phyloP scores from a whole-genome alignment of 148 eudicot species.

The Gaultheria prostrata region DNA sequence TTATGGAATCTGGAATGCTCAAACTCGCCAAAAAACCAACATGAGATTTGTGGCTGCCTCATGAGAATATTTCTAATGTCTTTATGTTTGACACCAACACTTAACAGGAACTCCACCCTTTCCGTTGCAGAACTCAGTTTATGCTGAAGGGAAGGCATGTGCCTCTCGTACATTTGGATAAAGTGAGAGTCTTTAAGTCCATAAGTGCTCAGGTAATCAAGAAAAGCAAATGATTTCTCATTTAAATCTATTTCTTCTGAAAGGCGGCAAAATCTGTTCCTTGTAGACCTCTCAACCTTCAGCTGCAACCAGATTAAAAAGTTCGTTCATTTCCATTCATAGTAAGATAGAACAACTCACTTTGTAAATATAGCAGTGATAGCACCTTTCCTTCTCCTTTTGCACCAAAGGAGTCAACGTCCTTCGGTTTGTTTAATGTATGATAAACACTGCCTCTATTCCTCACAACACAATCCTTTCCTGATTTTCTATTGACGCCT shows the following conservation, averaged over 20 bases:
- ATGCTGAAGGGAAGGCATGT: slow-evolving; percentile 78
- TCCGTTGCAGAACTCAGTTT: slow-evolving; percentile 76
- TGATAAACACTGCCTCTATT: slow-evolving; percentile 1
- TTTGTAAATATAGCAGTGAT: slow-evolving; percentile 19
- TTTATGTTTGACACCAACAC: slow-evolving; percentile 77
- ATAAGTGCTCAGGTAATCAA: slow-evolving; percentile 80
- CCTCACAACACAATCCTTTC: too few species aligned
- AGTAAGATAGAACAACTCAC: slow-evolving; percentile 20
- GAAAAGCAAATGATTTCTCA: slow-evolving; percentile 83
- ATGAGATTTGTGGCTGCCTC: slow-evolving; percentile 90
- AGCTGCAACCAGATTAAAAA: slow-evolving; percentile 38
- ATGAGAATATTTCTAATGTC: slow-evolving; percentile 73
- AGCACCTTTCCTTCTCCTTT: slow-evolving; percentile 50
- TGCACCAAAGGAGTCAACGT: slow-evolving; percentile 21
- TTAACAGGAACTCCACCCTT: slow-evolving; percentile 68
- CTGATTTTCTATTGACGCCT: slow-evolving; percentile 35
- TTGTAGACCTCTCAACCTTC: slow-evolving; percentile 44
- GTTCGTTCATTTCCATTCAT: slow-evolving; percentile 14
- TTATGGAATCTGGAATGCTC: slow-evolving; percentile 80
- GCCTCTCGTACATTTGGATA: slow-evolving; percentile 78
- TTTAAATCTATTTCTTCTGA: slow-evolving; percentile 74
- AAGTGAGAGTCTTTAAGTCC: slow-evolving; percentile 84
- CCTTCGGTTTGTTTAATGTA: slow-evolving; percentile 18
- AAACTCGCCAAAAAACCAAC: slow-evolving; percentile 66
- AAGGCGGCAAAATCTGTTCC: slow-evolving; percentile 51